Conservation (phyloP, 306 rosid genomes). For the Malus sieversii region DNA sequence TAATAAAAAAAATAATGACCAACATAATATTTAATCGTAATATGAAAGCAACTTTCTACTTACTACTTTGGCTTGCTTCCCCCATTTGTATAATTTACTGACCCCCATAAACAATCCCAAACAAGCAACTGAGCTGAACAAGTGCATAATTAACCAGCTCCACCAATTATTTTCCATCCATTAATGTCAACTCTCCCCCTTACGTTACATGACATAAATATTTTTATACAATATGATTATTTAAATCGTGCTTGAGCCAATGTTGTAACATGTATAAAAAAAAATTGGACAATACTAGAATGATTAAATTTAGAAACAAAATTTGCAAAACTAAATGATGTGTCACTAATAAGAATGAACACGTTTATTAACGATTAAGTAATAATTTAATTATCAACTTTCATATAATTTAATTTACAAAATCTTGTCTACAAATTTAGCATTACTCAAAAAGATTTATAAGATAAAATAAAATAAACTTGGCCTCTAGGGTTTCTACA, state of each 20-base stretch:
- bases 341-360: too few species aligned
- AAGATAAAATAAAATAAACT: background rate
- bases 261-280: background rate
- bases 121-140: background rate
- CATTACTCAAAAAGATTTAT: background rate
- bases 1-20: background rate
- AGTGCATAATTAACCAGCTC: background rate
- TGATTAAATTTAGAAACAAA: too few species aligned
- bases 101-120: background rate
- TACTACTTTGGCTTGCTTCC: background rate
- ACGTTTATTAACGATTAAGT: too few species aligned
- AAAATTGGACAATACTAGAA: too few species aligned
- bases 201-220: background rate
- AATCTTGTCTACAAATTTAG: too few species aligned
- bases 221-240: background rate
- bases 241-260: background rate
- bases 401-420: accelerated
- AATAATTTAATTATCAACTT: too few species aligned
- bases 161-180: background rate
- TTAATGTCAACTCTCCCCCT: background rate
- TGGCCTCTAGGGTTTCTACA: background rate
- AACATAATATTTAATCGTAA: background rate
- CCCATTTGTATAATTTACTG: background rate
- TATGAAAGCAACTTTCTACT: background rate
- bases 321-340: too few species aligned